phyloP scores from a whole-genome alignment of 805 yeast species.

The Cyberlindnera subsufficiens region DNA sequence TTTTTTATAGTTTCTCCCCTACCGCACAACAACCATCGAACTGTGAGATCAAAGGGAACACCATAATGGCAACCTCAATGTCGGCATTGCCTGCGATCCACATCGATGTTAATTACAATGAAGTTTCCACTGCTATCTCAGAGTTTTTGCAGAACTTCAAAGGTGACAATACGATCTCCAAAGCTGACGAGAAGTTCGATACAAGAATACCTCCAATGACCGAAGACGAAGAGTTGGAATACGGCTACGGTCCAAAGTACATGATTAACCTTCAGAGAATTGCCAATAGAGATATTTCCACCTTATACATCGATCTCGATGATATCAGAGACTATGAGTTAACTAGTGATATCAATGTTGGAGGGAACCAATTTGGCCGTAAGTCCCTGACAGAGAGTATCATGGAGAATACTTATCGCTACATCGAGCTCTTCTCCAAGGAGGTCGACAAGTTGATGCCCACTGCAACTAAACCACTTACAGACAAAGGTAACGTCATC shows the following conservation, averaged over 20 bases:
- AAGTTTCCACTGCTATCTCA: conserved; percentile 48
- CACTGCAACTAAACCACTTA: conserved; percentile 71
- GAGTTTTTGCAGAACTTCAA: conserved; percentile 70
- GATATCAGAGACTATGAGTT: conserved; percentile 72
- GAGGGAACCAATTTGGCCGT: conserved; percentile 18
- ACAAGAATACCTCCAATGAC: conserved; percentile 23
- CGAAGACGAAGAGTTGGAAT: conserved; percentile 22
- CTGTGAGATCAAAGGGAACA: background rate
- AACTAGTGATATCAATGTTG: conserved; percentile 26
- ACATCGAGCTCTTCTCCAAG: conserved; percentile 66
- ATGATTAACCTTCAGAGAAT: conserved; percentile 66
- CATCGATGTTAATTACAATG: conserved; percentile 67
- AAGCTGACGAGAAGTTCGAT: conserved; percentile 30
- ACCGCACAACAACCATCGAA: background rate
- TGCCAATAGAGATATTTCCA: conserved; percentile 74
- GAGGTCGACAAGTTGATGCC: conserved; percentile 84
- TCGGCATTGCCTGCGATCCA: conserved; percentile 55
- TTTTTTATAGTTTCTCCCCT: background rate
- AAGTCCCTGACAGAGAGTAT: conserved; percentile 50
- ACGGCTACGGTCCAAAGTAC: conserved; percentile 60
- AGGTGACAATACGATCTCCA: conserved; percentile 26
- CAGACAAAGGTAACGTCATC: conserved; percentile 81
- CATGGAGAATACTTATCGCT: conserved; percentile 70
- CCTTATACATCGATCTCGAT: conserved; percentile 72
- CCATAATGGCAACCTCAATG: conserved; percentile 16